Evolutionary conservation across 2,329 filamentous ascomycete species (phyloP).

Genomic region (Fusarium penzigii): DNA sequence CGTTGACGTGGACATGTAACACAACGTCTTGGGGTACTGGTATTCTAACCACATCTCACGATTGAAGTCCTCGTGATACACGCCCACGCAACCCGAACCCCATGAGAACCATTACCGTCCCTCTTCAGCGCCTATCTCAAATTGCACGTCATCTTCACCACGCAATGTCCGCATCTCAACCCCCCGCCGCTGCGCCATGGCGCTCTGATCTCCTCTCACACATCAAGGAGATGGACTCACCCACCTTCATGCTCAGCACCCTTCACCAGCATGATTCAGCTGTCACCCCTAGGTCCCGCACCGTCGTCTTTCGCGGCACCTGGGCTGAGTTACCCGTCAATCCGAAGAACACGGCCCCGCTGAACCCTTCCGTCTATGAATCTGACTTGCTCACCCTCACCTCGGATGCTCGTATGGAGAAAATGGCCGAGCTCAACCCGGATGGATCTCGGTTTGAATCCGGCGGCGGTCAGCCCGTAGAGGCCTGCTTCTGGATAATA

Average conservation of each 20-base stretch:
- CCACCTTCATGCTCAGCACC: slow-evolving; percentile 53
- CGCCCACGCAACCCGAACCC: background rate
- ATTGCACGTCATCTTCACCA: slow-evolving; percentile 31
- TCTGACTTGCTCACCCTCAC: slow-evolving; percentile 82
- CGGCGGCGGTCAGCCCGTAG: slow-evolving; percentile 70
- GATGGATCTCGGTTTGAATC: slow-evolving; percentile 44
- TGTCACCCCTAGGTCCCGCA: slow-evolving; percentile 63
- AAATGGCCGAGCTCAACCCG: slow-evolving; percentile 67
- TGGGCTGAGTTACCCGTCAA: slow-evolving; percentile 74
- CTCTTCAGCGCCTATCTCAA: slow-evolving; percentile 29
- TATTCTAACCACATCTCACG: too few species aligned
- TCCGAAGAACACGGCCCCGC: slow-evolving; percentile 69
- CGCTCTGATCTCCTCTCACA: slow-evolving; percentile 54
- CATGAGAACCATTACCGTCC: slow-evolving; percentile 20
- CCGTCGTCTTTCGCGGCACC: slow-evolving; percentile 83
- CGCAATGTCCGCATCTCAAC: slow-evolving; percentile 27
- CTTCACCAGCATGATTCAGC: slow-evolving; percentile 44
- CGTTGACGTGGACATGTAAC: background rate
- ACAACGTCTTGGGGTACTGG: too few species aligned
- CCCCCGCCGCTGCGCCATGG: slow-evolving; percentile 50
- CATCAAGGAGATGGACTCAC: slow-evolving; percentile 46
- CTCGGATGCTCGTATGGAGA: slow-evolving; percentile 86
- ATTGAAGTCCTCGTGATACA: background rate
- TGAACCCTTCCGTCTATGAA: slow-evolving; percentile 69
- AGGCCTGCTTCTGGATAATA: slow-evolving; percentile 80